A percentile compares a stretch with the other conserved stretches of the same genome.
phyloP scores from a whole-genome alignment of 148 eudicot genomes.

The Rhododendron vialii region DNA sequence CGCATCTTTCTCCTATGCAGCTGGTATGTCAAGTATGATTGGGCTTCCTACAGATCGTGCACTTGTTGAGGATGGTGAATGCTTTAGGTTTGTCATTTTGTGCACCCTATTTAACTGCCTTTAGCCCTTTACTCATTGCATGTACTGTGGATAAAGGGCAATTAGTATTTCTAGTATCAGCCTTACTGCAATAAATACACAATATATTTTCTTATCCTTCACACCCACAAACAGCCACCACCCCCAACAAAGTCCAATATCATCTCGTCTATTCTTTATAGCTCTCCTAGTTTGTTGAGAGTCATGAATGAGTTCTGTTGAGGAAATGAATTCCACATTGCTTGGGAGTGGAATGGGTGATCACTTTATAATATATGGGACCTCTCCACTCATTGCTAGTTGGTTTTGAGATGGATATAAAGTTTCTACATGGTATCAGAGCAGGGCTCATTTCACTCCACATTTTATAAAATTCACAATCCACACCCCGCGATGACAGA shows the following conservation, averaged over 20 bases:
- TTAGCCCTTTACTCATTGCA: neutral
- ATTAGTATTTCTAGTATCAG: neutral
- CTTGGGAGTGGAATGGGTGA: too few relatives aligned
- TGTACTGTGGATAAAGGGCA: neutral
- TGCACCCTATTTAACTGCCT: neutral
- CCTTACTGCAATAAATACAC: neutral
- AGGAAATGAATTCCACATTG: too few relatives aligned
- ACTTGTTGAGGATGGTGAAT: conserved; percentile 83
- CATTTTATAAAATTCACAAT: too few relatives aligned
- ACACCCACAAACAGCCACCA: neutral
- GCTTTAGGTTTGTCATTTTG: conserved; percentile 52
- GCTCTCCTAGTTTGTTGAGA: neutral
- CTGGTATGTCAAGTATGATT: conserved; percentile 77
- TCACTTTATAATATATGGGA: too few relatives aligned
- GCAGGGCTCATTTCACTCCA: too few relatives aligned
- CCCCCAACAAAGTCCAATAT: neutral
- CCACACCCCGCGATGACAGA: too few relatives aligned
- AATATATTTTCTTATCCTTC: neutral
- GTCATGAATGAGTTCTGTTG: neutral
- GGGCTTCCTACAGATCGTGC: conserved; percentile 97
- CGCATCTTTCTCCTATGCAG: conserved; percentile 27
- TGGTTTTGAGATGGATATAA: too few relatives aligned
- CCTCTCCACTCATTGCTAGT: too few relatives aligned
- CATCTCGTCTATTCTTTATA: neutral
- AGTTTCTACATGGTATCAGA: too few relatives aligned